These are phyloP conservation scores for Pestalotiopsis sp. DNA, from an alignment of 2,329 filamentous ascomycete genomes.

Conservation along the genomic window DNA sequence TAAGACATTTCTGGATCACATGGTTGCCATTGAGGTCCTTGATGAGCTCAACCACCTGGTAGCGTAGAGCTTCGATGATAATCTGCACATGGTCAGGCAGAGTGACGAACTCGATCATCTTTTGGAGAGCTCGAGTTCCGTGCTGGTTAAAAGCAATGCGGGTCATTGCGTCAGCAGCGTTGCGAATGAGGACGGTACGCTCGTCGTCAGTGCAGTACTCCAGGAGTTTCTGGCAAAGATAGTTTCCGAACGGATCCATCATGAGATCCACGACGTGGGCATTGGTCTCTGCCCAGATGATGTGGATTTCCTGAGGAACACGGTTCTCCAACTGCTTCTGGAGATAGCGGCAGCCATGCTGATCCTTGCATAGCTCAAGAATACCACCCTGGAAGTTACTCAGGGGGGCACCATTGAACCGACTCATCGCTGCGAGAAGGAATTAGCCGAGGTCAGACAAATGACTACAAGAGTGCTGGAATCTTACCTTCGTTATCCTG, in stretches of 20 bases:
- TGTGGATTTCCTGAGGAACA: constrained; percentile 78
- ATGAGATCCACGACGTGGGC: constrained; percentile 95
- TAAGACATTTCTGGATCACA: constrained; percentile 98
- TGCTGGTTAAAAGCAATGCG: constrained; percentile 96
- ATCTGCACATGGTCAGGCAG: constrained; percentile 82
- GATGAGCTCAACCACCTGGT: constrained; percentile 89
- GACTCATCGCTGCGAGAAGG: constrained; percentile 61
- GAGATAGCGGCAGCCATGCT: constrained; percentile 94
- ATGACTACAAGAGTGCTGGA: neutral
- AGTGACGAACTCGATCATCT: constrained; percentile 98
- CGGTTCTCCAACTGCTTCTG: constrained; percentile 97
- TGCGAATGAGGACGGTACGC: constrained; percentile 88
- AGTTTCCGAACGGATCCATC: constrained; percentile 99
- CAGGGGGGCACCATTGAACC: constrained; percentile 81
- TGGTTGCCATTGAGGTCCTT: constrained; percentile 98
- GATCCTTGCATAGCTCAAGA: constrained; percentile 92
- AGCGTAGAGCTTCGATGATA: constrained; percentile 82
- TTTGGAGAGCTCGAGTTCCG: constrained; percentile 92
- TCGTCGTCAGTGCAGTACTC: constrained; percentile 96
- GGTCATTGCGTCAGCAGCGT: constrained; percentile 84
- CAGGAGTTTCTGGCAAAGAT: constrained; percentile 96
- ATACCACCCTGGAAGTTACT: constrained; percentile 82
- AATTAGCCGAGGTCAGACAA: constrained; percentile 29
- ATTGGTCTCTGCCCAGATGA: constrained; percentile 94
- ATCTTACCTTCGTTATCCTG: constrained; percentile 70